Percentiles rank a stretch among this genome's conserved stretches.
phyloP scores from a whole-genome alignment of 2,329 filamentous ascomycete genomes.

The Xylaria sp. region DNA sequence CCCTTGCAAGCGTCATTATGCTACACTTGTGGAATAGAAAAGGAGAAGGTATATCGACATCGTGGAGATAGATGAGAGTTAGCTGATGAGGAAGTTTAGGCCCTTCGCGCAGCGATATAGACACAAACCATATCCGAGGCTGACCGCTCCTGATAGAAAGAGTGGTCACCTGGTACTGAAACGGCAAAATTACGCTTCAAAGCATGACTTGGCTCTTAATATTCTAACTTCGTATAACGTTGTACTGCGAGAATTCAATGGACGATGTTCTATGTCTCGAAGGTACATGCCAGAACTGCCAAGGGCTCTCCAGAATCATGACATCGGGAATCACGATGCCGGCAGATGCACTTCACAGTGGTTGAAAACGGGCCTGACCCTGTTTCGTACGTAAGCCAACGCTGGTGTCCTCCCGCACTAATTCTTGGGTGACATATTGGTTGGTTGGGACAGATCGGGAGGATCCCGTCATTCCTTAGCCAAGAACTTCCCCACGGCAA shows the following conservation, averaged over 20 bases:
- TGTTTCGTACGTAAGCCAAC: background rate
- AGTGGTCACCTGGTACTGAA: background rate
- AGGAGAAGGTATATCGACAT: background rate
- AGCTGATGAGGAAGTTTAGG: background rate
- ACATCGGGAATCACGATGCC: background rate
- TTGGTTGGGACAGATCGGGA: background rate
- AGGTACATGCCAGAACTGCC: too few relatives aligned
- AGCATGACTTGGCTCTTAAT: background rate
- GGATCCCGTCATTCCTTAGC: background rate
- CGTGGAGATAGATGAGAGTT: background rate
- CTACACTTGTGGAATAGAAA: constrained; percentile 7
- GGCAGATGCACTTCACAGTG: background rate
- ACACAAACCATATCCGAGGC: background rate
- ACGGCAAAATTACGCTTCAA: background rate
- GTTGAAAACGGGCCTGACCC: background rate
- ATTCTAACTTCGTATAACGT: background rate
- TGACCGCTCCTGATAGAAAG: background rate
- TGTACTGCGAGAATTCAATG: background rate
- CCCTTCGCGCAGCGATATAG: background rate
- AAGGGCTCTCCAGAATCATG: background rate
- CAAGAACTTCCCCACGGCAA: background rate
- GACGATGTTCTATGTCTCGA: background rate
- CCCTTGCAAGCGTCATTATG: background rate
- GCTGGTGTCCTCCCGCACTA: constrained; percentile 8
- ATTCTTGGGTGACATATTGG: constrained; percentile 2